Evolutionary conservation across 805 yeast species (phyloP).

Genomic region (Starmerella sp.): DNA sequence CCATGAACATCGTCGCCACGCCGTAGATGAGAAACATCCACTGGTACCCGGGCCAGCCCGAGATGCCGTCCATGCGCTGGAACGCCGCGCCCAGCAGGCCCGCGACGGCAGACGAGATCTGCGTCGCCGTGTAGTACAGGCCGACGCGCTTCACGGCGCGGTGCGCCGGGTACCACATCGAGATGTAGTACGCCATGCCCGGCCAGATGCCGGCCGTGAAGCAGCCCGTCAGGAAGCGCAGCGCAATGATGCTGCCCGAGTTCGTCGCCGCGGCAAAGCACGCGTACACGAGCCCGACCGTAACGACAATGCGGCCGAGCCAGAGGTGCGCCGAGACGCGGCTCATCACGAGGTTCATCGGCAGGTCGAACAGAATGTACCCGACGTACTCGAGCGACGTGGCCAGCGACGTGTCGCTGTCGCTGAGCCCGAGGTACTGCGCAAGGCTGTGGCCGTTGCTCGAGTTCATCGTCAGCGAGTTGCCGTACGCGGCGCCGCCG

Average conservation of each 20-base stretch:
- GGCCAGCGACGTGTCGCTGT: slow-evolving; percentile 58
- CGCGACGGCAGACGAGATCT: slow-evolving; percentile 75
- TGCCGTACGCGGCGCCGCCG: slow-evolving; percentile 70
- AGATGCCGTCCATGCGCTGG: slow-evolving; percentile 62
- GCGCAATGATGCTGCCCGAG: slow-evolving; percentile 52
- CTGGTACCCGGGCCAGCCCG: slow-evolving; percentile 72
- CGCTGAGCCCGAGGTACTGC: slow-evolving; percentile 39
- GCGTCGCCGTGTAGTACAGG: slow-evolving; percentile 84
- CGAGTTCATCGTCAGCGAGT: slow-evolving; percentile 67
- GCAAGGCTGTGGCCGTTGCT: slow-evolving; percentile 49
- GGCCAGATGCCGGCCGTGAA: slow-evolving; percentile 89
- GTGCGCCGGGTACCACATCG: slow-evolving; percentile 75
- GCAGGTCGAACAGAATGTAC: slow-evolving; percentile 72
- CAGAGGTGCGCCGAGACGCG: slow-evolving; percentile 71
- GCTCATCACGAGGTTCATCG: slow-evolving; percentile 82
- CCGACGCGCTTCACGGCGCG: slow-evolving; percentile 72
- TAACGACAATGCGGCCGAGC: slow-evolving; percentile 65
- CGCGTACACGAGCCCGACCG: slow-evolving; percentile 66
- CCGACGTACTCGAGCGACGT: slow-evolving; percentile 76
- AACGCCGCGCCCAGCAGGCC: slow-evolving; percentile 82
- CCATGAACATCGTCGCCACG: slow-evolving; percentile 49
- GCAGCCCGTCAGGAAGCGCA: slow-evolving; percentile 60
- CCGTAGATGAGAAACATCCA: slow-evolving; percentile 80
- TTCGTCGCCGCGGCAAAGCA: slow-evolving; percentile 54
- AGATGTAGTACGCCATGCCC: slow-evolving; percentile 71